Conservation (phyloP, 129 eudicot species). For the Centella asiatica region DNA sequence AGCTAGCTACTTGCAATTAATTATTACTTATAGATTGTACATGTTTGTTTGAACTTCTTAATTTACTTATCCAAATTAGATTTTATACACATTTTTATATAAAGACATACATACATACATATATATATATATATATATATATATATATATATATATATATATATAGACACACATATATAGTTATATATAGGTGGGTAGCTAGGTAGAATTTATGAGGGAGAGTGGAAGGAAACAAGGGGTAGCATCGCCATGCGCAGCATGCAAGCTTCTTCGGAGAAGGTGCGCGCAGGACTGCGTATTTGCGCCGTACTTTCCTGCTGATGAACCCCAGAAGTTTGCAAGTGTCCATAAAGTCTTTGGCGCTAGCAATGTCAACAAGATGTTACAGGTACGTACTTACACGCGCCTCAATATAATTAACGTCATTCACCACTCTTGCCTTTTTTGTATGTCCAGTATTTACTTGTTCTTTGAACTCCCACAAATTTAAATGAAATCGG, state of each 20-base stretch:
- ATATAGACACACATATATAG: not conserved
- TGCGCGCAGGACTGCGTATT: conserved; percentile 75
- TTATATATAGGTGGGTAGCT: not conserved
- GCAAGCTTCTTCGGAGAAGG: conserved; percentile 69
- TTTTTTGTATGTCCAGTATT: no score
- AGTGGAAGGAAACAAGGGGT: conserved; percentile 68
- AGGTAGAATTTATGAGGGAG: conserved; percentile 39
- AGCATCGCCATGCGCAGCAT: conserved; percentile 77
- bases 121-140: no score
- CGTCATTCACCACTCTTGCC: no score
- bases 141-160: conserved; percentile 1
- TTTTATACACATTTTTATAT: no score
- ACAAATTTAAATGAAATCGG: no score
- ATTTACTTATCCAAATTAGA: no score
- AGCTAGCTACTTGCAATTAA: no score
- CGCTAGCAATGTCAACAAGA: conserved; percentile 93
- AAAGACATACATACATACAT: no score
- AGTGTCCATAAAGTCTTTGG: conserved; percentile 91
- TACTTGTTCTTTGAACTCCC: no score
- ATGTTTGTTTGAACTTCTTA: no score
- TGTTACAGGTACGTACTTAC: conserved; percentile 55
- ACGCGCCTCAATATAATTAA: not conserved
- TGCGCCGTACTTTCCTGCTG: conserved; percentile 80
- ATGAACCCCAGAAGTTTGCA: conserved; percentile 78
- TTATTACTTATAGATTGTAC: no score